Percentiles rank a stretch among this genome's conserved stretches.
phyloP scores from a whole-genome alignment of 2,329 filamentous ascomycete genomes.

The Grosmannia serpens region DNA sequence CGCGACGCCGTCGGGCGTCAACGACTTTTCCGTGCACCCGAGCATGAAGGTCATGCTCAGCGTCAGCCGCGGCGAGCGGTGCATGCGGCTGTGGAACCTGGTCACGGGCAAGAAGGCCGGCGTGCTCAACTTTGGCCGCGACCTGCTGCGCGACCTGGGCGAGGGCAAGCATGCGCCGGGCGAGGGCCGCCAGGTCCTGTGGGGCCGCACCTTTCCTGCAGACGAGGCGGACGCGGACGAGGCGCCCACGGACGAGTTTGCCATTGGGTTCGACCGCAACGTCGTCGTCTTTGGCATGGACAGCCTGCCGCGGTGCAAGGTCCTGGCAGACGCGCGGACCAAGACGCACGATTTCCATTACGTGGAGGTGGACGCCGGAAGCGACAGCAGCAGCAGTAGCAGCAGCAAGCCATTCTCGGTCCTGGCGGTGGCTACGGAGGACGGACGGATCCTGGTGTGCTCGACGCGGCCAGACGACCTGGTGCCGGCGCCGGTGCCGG shows the following conservation, averaged over 20 bases:
- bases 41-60: slow-evolving; percentile 95
- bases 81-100: slow-evolving; percentile 91
- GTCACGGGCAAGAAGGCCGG: slow-evolving; percentile 94
- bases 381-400: neutral
- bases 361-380: slow-evolving; percentile 37
- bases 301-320: slow-evolving; percentile 64
- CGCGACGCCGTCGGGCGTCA: slow-evolving; percentile 75
- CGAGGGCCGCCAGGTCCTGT: slow-evolving; percentile 72
- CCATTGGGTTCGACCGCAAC: slow-evolving; percentile 79
- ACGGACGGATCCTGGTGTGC: slow-evolving; percentile 78
- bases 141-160: slow-evolving; percentile 61
- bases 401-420: slow-evolving; percentile 23
- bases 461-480: slow-evolving; percentile 48
- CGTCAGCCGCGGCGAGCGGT: slow-evolving; percentile 78
- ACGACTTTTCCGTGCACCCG: slow-evolving; percentile 90
- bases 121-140: slow-evolving; percentile 71
- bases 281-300: slow-evolving; percentile 80
- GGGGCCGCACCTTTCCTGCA: slow-evolving; percentile 33
- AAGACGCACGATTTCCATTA: slow-evolving; percentile 82
- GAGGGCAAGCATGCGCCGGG: slow-evolving; percentile 63
- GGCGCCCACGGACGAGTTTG: slow-evolving; percentile 62
- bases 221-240: slow-evolving; percentile 36
- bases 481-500: slow-evolving; percentile 14
- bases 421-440: slow-evolving; percentile 75
- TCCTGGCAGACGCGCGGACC: slow-evolving; percentile 54